Percentiles rank a stretch among this genome's conserved stretches.
Evolutionary conservation across 2,329 filamentous ascomycete species (phyloP).

Genomic region (Diatrype stigma): DNA sequence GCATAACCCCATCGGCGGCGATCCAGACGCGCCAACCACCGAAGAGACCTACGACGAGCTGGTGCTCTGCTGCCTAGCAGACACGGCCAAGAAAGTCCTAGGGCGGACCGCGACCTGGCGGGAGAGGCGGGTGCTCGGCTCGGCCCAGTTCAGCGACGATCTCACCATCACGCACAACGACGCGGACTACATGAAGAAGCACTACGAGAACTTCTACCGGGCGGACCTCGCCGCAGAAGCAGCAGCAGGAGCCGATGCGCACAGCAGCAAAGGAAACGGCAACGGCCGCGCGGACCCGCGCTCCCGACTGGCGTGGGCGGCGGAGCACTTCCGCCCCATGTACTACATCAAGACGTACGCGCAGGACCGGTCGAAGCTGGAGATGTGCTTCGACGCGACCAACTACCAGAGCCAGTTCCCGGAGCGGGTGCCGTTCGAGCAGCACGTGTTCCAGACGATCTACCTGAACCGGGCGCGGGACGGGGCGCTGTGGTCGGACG

Average conservation of each 20-base stretch:
- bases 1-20: conserved; percentile 27
- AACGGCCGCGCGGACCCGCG: too few species aligned
- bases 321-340: conserved; percentile 44
- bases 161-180: conserved; percentile 68
- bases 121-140: conserved; percentile 66
- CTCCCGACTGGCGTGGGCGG: conserved; percentile 35
- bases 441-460: conserved; percentile 42
- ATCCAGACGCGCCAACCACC: conserved; percentile 32
- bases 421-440: conserved; percentile 37
- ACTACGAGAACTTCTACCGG: conserved; percentile 62
- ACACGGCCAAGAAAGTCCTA: conserved; percentile 60
- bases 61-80: conserved; percentile 61
- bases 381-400: conserved; percentile 53
- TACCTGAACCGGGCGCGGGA: conserved; percentile 56
- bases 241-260: conserved; percentile 12
- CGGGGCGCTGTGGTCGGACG: conserved; percentile 47
- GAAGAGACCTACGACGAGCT: conserved; percentile 62
- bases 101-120: conserved; percentile 52
- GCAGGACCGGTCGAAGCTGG: conserved; percentile 45
- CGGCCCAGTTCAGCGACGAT: conserved; percentile 66
- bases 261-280: too few species aligned
- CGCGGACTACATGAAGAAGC: conserved; percentile 58
- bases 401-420: conserved; percentile 59
- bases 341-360: conserved; percentile 56
- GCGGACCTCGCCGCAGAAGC: conserved; percentile 39